phyloP scores from a whole-genome alignment of 2,329 filamentous ascomycete species.

The Fusarium phyllophilum region DNA sequence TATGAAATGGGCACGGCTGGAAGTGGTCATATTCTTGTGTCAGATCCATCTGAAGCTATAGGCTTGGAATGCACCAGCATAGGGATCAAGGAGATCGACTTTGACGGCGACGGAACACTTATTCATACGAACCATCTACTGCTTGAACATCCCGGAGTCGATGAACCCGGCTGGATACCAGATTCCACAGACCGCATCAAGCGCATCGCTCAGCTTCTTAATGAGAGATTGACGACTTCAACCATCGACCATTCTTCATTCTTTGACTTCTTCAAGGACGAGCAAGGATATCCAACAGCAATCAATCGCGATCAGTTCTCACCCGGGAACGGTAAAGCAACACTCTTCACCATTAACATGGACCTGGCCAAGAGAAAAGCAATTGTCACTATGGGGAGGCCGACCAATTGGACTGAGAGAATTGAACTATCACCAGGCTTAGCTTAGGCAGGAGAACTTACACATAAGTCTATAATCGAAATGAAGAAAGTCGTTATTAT shows the following conservation, averaged over 20 bases:
- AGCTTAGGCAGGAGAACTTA: too few relatives aligned
- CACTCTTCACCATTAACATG: conserved; percentile 38
- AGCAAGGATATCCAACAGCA: conserved; percentile 26
- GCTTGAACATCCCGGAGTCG: conserved; percentile 21
- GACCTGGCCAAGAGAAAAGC: conserved; percentile 13
- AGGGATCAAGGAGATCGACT: conserved; percentile 22
- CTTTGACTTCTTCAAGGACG: conserved; percentile 35
- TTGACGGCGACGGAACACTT: conserved; percentile 4
- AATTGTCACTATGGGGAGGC: conserved; percentile 16
- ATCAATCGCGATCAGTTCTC: conserved; percentile 27
- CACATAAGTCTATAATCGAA: not conserved
- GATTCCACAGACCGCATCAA: conserved; percentile 22
- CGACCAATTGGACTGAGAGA: conserved; percentile 15
- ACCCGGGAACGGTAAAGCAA: conserved; percentile 1
- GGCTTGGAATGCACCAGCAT: conserved; percentile 39
- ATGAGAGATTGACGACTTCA: not conserved
- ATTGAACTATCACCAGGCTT: conserved; percentile 4
- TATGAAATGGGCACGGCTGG: conserved; percentile 27
- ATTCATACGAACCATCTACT: conserved; percentile 38
- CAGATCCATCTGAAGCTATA: conserved; percentile 22
- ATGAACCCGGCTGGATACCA: conserved; percentile 27
- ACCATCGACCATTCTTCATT: not conserved
- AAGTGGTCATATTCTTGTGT: conserved; percentile 35
- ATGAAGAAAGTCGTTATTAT: not conserved
- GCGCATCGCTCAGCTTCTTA: conserved; percentile 12